phyloP scores from a whole-genome alignment of 2,329 filamentous ascomycete species.

The Myriosclerotinia scirpicola region DNA sequence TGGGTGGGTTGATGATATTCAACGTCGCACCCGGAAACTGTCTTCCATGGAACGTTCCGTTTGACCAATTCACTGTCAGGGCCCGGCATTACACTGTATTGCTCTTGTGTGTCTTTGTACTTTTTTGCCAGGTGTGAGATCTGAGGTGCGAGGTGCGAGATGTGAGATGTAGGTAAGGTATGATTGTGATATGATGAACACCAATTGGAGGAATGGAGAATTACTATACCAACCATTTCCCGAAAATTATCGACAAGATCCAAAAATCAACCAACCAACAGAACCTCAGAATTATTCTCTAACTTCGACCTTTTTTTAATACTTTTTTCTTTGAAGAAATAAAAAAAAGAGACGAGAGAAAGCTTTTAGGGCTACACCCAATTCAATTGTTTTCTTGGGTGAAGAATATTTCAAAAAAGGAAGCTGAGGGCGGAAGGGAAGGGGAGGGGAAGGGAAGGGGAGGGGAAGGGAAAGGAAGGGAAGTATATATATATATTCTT shows the following conservation, averaged over 20 bases:
- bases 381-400: background rate
- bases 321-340: background rate
- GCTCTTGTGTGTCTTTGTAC: background rate
- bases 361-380: background rate
- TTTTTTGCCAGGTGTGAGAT: background rate
- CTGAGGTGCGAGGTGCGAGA: background rate
- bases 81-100: conserved; percentile 23
- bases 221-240: conserved; percentile 23
- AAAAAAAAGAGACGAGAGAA: conserved; percentile 11
- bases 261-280: background rate
- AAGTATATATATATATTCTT: conserved; percentile 21
- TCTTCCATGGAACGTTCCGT: conserved; percentile 23
- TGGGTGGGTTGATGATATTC: conserved; percentile 1
- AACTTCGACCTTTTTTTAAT: background rate
- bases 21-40: conserved; percentile 21
- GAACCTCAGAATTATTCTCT: conserved; percentile 1
- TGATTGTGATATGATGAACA: background rate
- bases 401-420: background rate
- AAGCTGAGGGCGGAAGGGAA: background rate
- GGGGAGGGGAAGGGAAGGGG: background rate
- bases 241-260: conserved; percentile 8
- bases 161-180: background rate
- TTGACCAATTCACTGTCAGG: conserved; percentile 22
- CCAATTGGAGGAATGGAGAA: conserved; percentile 21
- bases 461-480: background rate